Evolutionary conservation across 495 filamentous ascomycete genomes (phyloP), one percentile per base, ranked within the genome.

Genomic region (Baudoinia panamericana): DNA sequence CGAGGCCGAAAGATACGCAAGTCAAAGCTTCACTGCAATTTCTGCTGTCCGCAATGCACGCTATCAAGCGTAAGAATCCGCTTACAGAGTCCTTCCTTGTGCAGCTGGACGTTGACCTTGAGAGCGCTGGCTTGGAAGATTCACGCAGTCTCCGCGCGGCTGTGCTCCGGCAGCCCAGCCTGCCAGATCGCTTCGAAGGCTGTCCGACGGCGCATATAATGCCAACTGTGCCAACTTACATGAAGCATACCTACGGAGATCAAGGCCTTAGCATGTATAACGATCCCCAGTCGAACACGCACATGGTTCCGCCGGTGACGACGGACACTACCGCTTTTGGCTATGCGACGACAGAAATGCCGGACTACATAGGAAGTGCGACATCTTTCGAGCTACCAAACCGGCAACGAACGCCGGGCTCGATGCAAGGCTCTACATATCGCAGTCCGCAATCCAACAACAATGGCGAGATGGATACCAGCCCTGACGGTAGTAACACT

Each of bases 71-170:
- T 35, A 82, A 83, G 52, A 95, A 93, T 49, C 87, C 88, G 2
- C 67, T 99, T 31, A 88, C 88, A 0, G 87, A 94, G 54, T 94
- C 87, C 0, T 99, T 99, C 67, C 65, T 96, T 24, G 79, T 88
- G 18, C 90, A 96, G 60, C 66, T 99, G 4, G 84, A 95, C 54
- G 78, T 94, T 7, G 90, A 99, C 53, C 70, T 95, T 1, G 80
- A 87, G 54, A 77, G 80, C 19, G 53, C 59, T 15, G 63, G 61
- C 16, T 31, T 66, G 7, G 46, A 59, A 39, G 43, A 46, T 32
- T 16, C 42, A 3, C 42, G 37, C 16, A 7, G 30, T 5, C 10
- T 47, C 19, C 48, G 43, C 4, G 25, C 24, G 17, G 24, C 32
- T 8, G 22, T n/a, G 36, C 22, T 4, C 30, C 19, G 16, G 10